Evolutionary conservation across 1,284 basidiomycete genomes (phyloP).

Genomic region (Microbotryum violaceum): DNA sequence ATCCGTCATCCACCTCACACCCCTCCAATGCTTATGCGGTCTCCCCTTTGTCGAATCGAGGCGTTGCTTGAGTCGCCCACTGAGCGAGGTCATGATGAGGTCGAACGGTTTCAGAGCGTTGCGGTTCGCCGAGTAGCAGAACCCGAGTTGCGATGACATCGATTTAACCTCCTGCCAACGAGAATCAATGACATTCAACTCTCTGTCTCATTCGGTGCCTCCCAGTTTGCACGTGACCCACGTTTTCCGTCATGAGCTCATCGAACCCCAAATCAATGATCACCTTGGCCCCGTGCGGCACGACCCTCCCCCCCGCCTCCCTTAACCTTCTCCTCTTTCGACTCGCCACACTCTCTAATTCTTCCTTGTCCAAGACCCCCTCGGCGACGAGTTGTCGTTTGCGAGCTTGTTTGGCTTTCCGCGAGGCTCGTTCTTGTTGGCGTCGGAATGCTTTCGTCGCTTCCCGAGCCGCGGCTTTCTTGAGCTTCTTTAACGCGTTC

Average conservation of each 20-base stretch:
- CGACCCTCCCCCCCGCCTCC: conserved; percentile 45
- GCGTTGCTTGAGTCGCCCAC: conserved; percentile 59
- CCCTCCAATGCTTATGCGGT: conserved; percentile 68
- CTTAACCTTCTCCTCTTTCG: conserved; percentile 46
- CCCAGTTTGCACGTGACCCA: conserved; percentile 37
- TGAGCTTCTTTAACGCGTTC: conserved; percentile 68
- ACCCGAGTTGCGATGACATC: conserved; percentile 77
- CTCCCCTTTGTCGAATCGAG: conserved; percentile 62
- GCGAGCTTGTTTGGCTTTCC: conserved; percentile 50
- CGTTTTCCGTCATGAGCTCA: conserved; percentile 86
- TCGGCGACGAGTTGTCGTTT: conserved; percentile 39
- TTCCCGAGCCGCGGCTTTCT: conserved; percentile 57
- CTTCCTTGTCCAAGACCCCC: conserved; percentile 40
- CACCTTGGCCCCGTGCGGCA: conserved; percentile 55
- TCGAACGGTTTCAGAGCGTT: conserved; percentile 61
- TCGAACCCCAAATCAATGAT: conserved; percentile 92
- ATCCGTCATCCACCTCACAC: conserved; percentile 72
- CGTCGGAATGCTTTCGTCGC: conserved; percentile 67
- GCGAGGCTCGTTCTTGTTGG: conserved; percentile 58
- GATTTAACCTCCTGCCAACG: conserved; percentile 70
- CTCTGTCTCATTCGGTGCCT: background rate
- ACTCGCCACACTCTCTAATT: conserved; percentile 49
- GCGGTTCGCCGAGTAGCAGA: conserved; percentile 79
- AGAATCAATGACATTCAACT: background rate
- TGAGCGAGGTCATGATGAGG: conserved; percentile 70